Conservation (phyloP, 2,329 filamentous ascomycete genomes). For the Trichoderma pleuroti region DNA sequence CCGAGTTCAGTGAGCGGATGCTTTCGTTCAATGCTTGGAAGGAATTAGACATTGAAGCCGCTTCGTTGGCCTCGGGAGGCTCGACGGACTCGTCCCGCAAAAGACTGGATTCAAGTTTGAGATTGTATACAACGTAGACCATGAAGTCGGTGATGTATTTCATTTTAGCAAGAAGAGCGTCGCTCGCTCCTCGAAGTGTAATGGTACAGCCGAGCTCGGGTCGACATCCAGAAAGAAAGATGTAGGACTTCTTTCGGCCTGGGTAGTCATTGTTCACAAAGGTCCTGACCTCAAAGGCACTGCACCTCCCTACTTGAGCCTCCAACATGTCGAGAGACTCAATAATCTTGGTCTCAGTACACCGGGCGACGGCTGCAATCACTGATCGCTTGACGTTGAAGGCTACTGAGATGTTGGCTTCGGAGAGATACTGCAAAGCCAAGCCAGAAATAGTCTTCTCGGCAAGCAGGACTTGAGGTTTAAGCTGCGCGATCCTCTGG, state of each 20-base stretch:
- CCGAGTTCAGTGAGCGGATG: slow-evolving; percentile 33
- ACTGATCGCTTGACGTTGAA: slow-evolving; percentile 97
- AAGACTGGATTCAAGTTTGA: slow-evolving; percentile 91
- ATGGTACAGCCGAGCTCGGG: slow-evolving; percentile 94
- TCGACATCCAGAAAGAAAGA: slow-evolving; percentile 87
- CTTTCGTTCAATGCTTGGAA: slow-evolving; percentile 41
- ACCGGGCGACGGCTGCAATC: slow-evolving; percentile 89
- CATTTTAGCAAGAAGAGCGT: slow-evolving; percentile 67
- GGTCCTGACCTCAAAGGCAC: slow-evolving; percentile 91
- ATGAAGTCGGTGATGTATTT: slow-evolving; percentile 97
- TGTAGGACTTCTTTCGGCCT: slow-evolving; percentile 86
- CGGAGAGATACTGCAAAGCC: slow-evolving; percentile 80
- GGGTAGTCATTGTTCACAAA: slow-evolving; percentile 75
- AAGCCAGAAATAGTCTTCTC: slow-evolving; percentile 90
- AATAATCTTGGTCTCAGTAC: slow-evolving; percentile 86
- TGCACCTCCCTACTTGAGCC: slow-evolving; percentile 73
- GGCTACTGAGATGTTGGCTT: slow-evolving; percentile 86
- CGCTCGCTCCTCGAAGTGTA: slow-evolving; percentile 77
- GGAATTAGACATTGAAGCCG: slow-evolving; percentile 38
- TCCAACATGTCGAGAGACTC: slow-evolving; percentile 85
- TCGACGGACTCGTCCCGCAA: slow-evolving; percentile 90
- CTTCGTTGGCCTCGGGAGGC: slow-evolving; percentile 62
- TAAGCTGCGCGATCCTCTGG: slow-evolving; percentile 80
- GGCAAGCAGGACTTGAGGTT: slow-evolving; percentile 83
- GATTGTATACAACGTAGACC: slow-evolving; percentile 97